phyloP scores from a whole-genome alignment of 2,329 filamentous ascomycete species.

The Xenosphaeropsis pyriputrescens region DNA sequence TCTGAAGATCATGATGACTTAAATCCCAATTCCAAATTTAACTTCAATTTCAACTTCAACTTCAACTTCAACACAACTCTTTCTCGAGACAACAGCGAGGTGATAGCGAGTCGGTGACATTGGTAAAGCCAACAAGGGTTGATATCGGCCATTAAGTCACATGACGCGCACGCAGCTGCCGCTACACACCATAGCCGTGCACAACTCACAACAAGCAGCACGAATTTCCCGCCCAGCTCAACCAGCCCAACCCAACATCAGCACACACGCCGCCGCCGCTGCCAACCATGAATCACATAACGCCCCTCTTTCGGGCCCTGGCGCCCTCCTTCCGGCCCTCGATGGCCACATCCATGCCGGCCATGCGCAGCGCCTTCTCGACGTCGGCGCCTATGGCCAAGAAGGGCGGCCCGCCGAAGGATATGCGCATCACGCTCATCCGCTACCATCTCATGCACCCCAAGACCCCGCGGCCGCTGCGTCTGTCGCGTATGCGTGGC shows the following conservation, averaged over 20 bases:
- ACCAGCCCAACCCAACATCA: no score
- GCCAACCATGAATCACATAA: constrained; percentile 4
- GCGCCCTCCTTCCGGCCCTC: constrained; percentile 4
- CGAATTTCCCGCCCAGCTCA: no score
- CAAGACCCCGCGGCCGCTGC: constrained; percentile 59
- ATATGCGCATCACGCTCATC: constrained; percentile 34
- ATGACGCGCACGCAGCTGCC: no score
- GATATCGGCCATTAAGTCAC: no score
- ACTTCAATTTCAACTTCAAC: no score
- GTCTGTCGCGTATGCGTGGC: constrained; percentile 74
- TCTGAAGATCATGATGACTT: constrained; percentile 1
- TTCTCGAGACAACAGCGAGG: no score
- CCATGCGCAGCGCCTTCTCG: constrained; percentile 7
- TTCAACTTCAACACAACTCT: no score
- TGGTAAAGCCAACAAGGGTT: no score
- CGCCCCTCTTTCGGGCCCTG: constrained; percentile 10
- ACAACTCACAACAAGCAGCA: no score
- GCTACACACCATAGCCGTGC: no score
- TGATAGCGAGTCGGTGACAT: no score
- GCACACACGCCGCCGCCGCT: not conserved
- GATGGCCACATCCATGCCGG: not conserved
- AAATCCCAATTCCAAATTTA: no score
- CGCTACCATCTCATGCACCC: constrained; percentile 58
- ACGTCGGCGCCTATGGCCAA: constrained; percentile 2
- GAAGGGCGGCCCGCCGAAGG: constrained; percentile 7